These are phyloP conservation scores for Rhodotorula sp. DNA, from an alignment of 1,284 basidiomycete genomes.

Conservation along the genomic window DNA sequence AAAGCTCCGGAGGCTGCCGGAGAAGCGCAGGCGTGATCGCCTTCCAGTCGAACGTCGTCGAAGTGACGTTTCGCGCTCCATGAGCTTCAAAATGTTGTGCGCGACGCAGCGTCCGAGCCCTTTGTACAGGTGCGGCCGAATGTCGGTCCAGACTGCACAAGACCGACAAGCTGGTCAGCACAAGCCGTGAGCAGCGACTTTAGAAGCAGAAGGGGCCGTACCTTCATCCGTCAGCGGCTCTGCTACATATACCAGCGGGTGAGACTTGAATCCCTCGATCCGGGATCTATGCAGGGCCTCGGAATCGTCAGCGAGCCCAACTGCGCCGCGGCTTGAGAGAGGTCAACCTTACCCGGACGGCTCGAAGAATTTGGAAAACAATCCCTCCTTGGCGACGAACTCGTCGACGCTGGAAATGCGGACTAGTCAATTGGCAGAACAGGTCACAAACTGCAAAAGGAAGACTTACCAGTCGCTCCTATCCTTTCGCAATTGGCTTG, in stretches of 20 bases:
- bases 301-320: neutral
- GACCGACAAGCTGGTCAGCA: too few species aligned
- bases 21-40: neutral
- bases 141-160: conserved; percentile 1
- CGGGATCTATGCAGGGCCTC: too few species aligned
- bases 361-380: too few species aligned
- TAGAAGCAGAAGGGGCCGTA: neutral
- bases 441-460: too few species aligned
- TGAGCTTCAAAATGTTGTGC: neutral
- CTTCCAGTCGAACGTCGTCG: neutral
- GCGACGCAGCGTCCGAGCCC: conserved; percentile 6
- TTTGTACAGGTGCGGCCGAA: neutral
- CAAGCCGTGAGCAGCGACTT: too few species aligned
- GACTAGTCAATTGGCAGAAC: too few species aligned
- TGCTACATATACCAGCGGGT: neutral
- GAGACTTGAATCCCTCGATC: too few species aligned
- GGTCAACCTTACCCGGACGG: too few species aligned
- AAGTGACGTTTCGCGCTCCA: neutral
- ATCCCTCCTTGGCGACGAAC: too few species aligned
- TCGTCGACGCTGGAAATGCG: too few species aligned
- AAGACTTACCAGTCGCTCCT: too few species aligned
- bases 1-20: neutral
- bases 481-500: too few species aligned
- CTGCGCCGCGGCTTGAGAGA: neutral
- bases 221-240: conserved; percentile 18